A percentile compares a stretch with the other conserved stretches of the same genome.
phyloP scores from a whole-genome alignment of 2,329 filamentous ascomycete species.

The Aspergillus caelatus region DNA sequence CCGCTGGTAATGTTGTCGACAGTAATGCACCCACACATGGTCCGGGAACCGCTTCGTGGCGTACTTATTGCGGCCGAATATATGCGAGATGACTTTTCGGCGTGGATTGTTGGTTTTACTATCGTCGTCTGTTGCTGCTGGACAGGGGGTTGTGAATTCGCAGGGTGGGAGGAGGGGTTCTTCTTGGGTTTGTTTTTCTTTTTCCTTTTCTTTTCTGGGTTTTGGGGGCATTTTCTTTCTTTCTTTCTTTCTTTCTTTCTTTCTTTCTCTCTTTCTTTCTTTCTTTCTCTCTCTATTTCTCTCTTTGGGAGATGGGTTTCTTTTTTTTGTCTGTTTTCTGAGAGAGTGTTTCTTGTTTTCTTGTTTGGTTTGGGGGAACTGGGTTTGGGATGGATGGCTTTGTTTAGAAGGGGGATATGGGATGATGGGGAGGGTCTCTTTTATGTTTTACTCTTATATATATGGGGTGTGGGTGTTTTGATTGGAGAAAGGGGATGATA shows the following conservation, averaged over 20 bases:
- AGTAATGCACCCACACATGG: slow-evolving; percentile 73
- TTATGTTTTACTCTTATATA: neutral
- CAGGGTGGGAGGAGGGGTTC: slow-evolving; percentile 5
- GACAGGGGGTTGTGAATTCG: slow-evolving; percentile 21
- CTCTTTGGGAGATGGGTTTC: neutral
- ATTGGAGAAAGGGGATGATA: neutral
- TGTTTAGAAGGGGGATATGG: neutral
- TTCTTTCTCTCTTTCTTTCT: neutral
- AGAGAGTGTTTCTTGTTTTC: too few relatives aligned
- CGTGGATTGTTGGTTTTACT: slow-evolving; percentile 2
- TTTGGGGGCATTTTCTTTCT: neutral
- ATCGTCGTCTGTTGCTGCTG: slow-evolving; percentile 1
- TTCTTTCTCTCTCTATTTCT: neutral
- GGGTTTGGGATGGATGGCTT: neutral
- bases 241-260: neutral
- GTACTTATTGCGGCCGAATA: slow-evolving; percentile 81
- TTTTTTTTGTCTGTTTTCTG: neutral
- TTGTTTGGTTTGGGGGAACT: too few relatives aligned
- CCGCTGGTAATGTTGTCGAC: slow-evolving; percentile 82
- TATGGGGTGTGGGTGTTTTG: neutral
- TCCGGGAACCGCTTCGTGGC: slow-evolving; percentile 72
- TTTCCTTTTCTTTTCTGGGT: neutral
- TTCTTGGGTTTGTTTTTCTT: neutral
- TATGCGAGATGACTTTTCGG: slow-evolving; percentile 73
- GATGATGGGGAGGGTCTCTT: neutral